These are phyloP conservation scores for Suillus subalutaceus DNA, from an alignment of 768 basidiomycete species.

Conservation along the genomic window DNA sequence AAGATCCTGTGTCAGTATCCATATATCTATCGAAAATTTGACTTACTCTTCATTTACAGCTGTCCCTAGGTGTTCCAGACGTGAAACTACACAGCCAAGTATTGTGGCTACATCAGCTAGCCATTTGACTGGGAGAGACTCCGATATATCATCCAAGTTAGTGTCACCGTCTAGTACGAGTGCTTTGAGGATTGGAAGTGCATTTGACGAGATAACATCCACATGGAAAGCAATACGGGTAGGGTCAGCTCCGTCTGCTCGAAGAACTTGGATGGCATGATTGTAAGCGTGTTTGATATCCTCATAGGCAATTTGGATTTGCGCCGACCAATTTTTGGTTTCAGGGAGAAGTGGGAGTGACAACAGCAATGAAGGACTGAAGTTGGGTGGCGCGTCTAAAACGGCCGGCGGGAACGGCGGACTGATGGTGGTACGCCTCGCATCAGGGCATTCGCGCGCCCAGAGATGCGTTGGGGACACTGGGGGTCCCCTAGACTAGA, in stretches of 20 bases:
- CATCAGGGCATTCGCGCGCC: too few relatives aligned
- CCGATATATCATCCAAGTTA: not conserved
- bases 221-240: constrained; percentile 19
- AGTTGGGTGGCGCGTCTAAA: too few relatives aligned
- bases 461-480: too few relatives aligned
- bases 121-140: constrained; percentile 12
- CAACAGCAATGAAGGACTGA: not conserved
- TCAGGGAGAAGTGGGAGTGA: constrained; percentile 18
- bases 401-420: too few relatives aligned
- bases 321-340: constrained; percentile 11
- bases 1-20: not conserved
- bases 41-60: not conserved
- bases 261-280: constrained; percentile 11
- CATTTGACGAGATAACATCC: constrained; percentile 15
- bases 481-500: too few relatives aligned
- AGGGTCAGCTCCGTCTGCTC: constrained; percentile 18
- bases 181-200: constrained; percentile 16
- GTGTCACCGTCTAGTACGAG: not conserved
- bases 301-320: constrained; percentile 17
- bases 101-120: constrained; percentile 11
- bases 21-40: not conserved
- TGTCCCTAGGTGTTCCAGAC: constrained; percentile 8
- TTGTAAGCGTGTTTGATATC: constrained; percentile 13
- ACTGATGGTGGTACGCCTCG: too few relatives aligned
- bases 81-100: constrained; percentile 10